Conservation (phyloP, 2,329 filamentous ascomycete genomes). For the Septoria linicola region DNA sequence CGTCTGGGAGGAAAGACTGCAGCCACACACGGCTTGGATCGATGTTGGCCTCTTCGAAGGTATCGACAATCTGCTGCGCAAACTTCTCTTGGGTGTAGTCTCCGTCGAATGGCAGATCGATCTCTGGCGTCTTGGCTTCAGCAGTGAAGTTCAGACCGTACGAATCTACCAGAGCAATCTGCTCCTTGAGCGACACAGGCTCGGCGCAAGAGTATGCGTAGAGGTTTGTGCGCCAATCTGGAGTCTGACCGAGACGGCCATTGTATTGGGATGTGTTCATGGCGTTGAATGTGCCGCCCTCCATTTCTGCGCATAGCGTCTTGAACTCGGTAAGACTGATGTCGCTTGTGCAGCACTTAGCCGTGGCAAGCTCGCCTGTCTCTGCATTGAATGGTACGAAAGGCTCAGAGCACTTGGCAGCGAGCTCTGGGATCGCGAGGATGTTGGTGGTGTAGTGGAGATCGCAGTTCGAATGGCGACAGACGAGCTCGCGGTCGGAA, state of each 20-base stretch:
- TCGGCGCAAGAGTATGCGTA: conserved; percentile 62
- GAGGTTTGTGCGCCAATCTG: conserved; percentile 63
- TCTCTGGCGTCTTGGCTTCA: conserved; percentile 63
- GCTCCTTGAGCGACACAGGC: conserved; percentile 61
- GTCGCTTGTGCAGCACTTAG: conserved; percentile 70
- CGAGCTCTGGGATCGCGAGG: conserved; percentile 59
- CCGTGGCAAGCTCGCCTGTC: conserved; percentile 52
- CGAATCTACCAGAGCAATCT: conserved; percentile 58
- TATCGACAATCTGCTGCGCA: conserved; percentile 64
- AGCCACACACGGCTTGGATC: conserved; percentile 56
- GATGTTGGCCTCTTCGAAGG: conserved; percentile 56
- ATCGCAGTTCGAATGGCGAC: conserved; percentile 66
- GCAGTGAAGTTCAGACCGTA: conserved; percentile 64
- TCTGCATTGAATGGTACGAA: conserved; percentile 51
- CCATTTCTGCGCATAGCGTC: conserved; percentile 69
- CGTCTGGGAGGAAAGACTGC: conserved; percentile 60
- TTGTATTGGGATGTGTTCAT: conserved; percentile 57
- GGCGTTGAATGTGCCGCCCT: conserved; percentile 60
- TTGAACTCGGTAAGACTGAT: conserved; percentile 68
- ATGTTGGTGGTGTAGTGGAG: conserved; percentile 69
- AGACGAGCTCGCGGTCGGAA: conserved; percentile 64
- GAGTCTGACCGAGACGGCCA: conserved; percentile 45
- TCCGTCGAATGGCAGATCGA: conserved; percentile 67
- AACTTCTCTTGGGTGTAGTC: conserved; percentile 65
- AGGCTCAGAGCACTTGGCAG: conserved; percentile 61